Evolutionary conservation across 2,329 filamentous ascomycete genomes (phyloP).

Genomic region (Mollisia scopiformis): DNA sequence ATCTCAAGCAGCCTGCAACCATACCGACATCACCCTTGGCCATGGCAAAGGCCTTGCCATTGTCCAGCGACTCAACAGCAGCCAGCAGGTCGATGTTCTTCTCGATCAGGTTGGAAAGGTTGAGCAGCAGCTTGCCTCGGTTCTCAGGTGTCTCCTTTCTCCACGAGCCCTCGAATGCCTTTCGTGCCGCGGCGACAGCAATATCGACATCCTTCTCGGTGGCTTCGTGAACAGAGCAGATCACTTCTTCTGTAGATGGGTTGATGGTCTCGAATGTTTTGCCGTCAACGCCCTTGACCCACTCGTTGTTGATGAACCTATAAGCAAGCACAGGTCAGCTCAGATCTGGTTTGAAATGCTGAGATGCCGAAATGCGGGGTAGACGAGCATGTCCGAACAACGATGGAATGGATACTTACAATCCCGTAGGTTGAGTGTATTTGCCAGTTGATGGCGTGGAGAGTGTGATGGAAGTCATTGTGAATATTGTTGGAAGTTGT

Average conservation of each 20-base stretch:
- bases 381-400: background rate
- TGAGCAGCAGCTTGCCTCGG: constrained; percentile 70
- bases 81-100: constrained; percentile 77
- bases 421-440: constrained; percentile 38
- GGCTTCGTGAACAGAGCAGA: constrained; percentile 81
- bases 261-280: constrained; percentile 93
- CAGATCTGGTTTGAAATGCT: background rate
- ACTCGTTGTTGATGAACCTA: constrained; percentile 86
- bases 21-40: constrained; percentile 74
- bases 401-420: constrained; percentile 47
- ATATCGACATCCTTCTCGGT: constrained; percentile 84
- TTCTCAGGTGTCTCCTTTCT: constrained; percentile 67
- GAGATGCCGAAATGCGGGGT: constrained; percentile 19
- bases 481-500: constrained; percentile 6
- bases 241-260: constrained; percentile 82
- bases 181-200: constrained; percentile 83
- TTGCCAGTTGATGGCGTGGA: constrained; percentile 37
- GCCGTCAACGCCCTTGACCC: constrained; percentile 80
- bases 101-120: constrained; percentile 81
- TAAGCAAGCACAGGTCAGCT: background rate
- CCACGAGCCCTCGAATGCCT: constrained; percentile 80
- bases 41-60: constrained; percentile 80
- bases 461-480: constrained; percentile 33
- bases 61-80: constrained; percentile 84
- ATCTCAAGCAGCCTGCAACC: constrained; percentile 74